Evolutionary conservation across 2,329 filamentous ascomycete species (phyloP), one percentile per base, ranked within the genome.

Genomic region (Fusarium luffae): DNA sequence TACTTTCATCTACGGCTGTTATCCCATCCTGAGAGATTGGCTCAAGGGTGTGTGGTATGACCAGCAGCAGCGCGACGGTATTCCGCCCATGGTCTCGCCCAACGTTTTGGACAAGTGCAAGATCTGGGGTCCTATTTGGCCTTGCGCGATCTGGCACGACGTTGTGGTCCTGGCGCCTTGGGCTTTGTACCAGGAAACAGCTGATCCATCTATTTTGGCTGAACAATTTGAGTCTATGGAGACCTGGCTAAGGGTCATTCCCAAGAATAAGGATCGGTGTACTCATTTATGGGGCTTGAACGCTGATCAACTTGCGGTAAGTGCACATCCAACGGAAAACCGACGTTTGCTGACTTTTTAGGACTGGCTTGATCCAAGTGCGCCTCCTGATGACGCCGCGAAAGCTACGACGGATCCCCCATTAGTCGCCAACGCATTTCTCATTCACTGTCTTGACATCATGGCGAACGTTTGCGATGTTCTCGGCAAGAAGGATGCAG

Each of bases 1-100:
- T 0, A 84, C 81, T 44, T 88, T 85, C 63, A 77, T 90, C 0
- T 89, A 83, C 83, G 3, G 48, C 79, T 0, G 86, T 83, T 63
- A 61, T 77, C 23, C 79, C 73, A 0, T 84, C 88, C 63, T 82
- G 13, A 57, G 48, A 44, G 14, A 59, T 3, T 71, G 69, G 69
- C 66, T 69, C 5, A 49, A 42, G 2, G 69, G 68, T 2, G 44
- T 60, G 0, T 32, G 43, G 30, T 60, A 48, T 1, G 74, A 75
- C 3, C 73, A 75, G 16, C 58, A 73, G 10, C 46, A 43, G 12
- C 60, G 49, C 2, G 50, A 46, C 7, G 74, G 74, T 1, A 55
- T 74, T 0, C 74, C 74, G 6, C 72, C 74, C 0, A 67, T 75
- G 63, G 74, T 75, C 1, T 60, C 65, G 0, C 74, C 74, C 2